Base-by-base conservation (phyloP, 2,329 filamentous ascomycete species). In the Aspergillus tanneri region DNA sequence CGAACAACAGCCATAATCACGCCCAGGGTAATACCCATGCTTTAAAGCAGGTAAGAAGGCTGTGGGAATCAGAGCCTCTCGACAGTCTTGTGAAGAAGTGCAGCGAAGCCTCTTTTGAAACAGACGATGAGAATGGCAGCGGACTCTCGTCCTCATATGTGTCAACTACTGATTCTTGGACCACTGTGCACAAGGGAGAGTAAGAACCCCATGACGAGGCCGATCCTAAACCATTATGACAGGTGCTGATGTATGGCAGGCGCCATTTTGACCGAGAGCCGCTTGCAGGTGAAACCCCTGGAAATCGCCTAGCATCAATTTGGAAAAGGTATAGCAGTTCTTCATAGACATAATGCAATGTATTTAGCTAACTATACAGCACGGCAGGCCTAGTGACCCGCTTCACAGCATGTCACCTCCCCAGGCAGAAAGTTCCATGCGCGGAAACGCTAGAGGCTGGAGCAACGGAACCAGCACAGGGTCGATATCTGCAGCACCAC, bases 151-250 rank as follows among this genome's bases (percentile, higher is more conserved):
- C 52, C 11, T 59, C 59, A 4, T 54, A 43, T 27, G 27, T 47
- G 14, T 59, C 59, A 11, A 60, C 57, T 25, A 54, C 52, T 19
- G 52, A 59, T 42, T 62, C 59, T 2, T 59, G 59, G 59, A 51
- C 55, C n/a, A 59, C 58, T 7, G 46, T 52, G 22, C 46, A 52
- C 35, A 54, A 57, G 19, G 43, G 35, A 49, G 54, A 53, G 59
- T 61, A 50, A 55, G 59, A 52, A 12, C 30, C 24, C 16, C n/a
- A 16, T 28, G 9, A 10, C 9, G n/a, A n/a, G 9, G 8, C 9
- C 5, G 16, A 32, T 11, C n/a, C 23, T 14, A 12, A 12, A 12
- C 38, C 3, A 19, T 1, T 11, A 19, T n/a, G 24, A 19, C 19
- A 21, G 12, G 6, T 43, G n/a, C 53, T 56, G 34, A 59, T 11